Evolutionary conservation across 2,329 filamentous ascomycete species (phyloP).

Genomic region (Pyrenophora teres): DNA sequence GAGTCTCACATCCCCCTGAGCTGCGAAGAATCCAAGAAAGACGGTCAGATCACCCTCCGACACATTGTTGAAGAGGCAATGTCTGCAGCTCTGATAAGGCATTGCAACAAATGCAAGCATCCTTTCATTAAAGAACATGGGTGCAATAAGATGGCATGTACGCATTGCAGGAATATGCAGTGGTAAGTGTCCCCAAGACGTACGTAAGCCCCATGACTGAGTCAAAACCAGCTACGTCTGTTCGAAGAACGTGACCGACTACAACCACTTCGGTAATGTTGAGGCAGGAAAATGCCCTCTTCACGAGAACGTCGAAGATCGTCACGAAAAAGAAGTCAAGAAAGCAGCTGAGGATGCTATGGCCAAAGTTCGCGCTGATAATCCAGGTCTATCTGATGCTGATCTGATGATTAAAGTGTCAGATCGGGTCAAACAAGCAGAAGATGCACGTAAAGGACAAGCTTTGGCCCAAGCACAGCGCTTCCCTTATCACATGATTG

Average conservation of each 20-base stretch:
- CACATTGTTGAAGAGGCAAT: conserved; percentile 82
- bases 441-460: conserved; percentile 29
- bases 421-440: conserved; percentile 52
- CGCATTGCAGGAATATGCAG: conserved; percentile 60
- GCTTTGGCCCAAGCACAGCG: conserved; percentile 18
- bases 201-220: conserved; percentile 3
- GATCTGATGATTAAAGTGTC: conserved; percentile 64
- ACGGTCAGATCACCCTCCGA: conserved; percentile 64
- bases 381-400: conserved; percentile 65
- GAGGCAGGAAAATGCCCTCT: conserved; percentile 63
- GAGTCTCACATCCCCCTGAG: conserved; percentile 73
- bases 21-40: conserved; percentile 68
- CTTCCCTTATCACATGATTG: conserved; percentile 32
- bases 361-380: conserved; percentile 59
- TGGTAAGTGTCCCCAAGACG: conserved; percentile 52
- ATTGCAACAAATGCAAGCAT: conserved; percentile 73
- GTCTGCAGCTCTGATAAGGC: conserved; percentile 76
- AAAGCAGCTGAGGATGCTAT: conserved; percentile 64
- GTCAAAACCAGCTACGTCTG: conserved; percentile 67
- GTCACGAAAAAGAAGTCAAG: conserved; percentile 67
- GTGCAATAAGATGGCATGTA: conserved; percentile 84
- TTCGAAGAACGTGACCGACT: conserved; percentile 64
- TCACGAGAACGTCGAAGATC: conserved; percentile 64
- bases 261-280: conserved; percentile 70
- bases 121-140: conserved; percentile 78